Base-by-base conservation (phyloP, 331 rosid genomes). In the Acacia pycnantha region DNA sequence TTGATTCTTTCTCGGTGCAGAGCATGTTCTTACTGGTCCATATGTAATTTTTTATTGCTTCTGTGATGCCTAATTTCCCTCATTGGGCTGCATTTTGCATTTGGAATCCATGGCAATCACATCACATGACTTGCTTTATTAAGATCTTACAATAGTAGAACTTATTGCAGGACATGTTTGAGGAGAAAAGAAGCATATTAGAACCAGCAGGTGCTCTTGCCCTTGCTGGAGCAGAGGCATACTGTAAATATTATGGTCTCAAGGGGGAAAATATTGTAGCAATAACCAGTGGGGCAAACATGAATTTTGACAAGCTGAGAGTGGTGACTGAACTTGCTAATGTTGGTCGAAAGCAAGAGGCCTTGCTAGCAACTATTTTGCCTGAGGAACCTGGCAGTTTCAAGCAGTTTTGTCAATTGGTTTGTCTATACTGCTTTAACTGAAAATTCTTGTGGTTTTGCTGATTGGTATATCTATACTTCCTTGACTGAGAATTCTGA, bases 141-240 rank as follows among this genome's bases (percentile, higher is more conserved):
- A 43, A 37, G 44, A 51, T 59, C 22, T 89, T n/a, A 77, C 79
- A 68, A 53, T 22, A 21, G 16, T 84, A 27, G 82, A 70, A 71
- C 78, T 80, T 81, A 53, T 76, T 83, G 83, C 86, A 96, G 99
- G 98, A 94, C 84, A 96, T 96, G 99, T 96, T 94, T 82, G 97
- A 94, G 91, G 99, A 96, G 88, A 92, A 88, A 68, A 94, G 99
- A 86, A 89, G 92, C 91, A 94, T 96, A 66, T 81, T 96, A 80
- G 99, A 96, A 89, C 99, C 99, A 16, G 99, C 99, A 48, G 99
- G 99, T 62, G 98, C 99, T 56, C 98, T 96, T 80, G 75, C 99
- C 79, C 99, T 96, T 76, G 98, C 99, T 71, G 98, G 99, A 86
- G 98, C 99, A 29, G 98, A 91, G 89, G 98, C 99, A 84, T 96